Evolutionary conservation across 768 basidiomycete genomes (phyloP), one percentile per base, ranked within the genome.

Genomic region (Lenzites betulinus): DNA sequence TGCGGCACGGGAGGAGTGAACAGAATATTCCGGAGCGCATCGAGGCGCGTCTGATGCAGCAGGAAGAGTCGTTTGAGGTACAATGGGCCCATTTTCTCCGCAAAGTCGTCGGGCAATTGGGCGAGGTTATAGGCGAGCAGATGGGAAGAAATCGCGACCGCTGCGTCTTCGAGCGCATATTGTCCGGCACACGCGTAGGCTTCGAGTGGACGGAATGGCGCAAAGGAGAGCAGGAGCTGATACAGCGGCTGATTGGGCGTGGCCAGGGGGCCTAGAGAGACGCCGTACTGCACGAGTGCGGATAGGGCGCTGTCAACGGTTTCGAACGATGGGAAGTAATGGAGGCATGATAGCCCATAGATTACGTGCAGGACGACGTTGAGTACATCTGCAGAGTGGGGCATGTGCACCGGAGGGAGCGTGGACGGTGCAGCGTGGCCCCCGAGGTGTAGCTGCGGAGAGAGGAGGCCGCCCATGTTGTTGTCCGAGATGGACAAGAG

Each of bases 401-500:
- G 63, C 2, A 73, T 43, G 16, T 52, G 15, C 47, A 74, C 15
- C 28, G 71, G 51, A 16, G 59, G 51, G 2, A 43, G 48, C 9
- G 38, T 13, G 38, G 30, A 44, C 9, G 28, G 7, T 9, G 16
- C 26, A 3, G 35, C 8, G 25, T 16, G 15, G n/a, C 12, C 18
- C 3, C 20, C n/a, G 16, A 12, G 22, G 1, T 30, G 18, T 7
- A 12, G n/a, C 15, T 58, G 48, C 43, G 9, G 3, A 4, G 52
- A 42, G 23, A 93, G 73, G 36, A 84, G 78, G 4, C 79, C 77
- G 42, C 80, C 79, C 72, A 92, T 90, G 7, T 71, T 73, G 62
- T 91, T 93, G 30, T 76, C 72, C 12, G 92, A 92, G 3, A 77
- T 79, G 1, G 73, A 69, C 23, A 87, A 76, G 50, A 93, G 75